Evolutionary conservation across 2,329 filamentous ascomycete species (phyloP).

Genomic region (Xylaria sp.): DNA sequence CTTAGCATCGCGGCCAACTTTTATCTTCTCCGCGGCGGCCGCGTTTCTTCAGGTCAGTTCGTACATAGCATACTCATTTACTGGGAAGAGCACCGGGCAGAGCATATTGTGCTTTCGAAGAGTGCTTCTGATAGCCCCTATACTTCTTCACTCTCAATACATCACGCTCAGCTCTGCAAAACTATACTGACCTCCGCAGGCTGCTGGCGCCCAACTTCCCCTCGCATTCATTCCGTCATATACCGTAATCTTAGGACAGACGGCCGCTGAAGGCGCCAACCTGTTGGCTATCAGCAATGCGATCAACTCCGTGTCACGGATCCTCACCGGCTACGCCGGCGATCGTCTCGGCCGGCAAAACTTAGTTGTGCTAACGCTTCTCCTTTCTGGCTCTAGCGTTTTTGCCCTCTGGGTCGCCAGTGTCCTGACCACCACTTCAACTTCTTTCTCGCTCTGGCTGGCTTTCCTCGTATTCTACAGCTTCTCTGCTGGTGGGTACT

Average conservation of each 20-base stretch:
- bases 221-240: slow-evolving; percentile 61
- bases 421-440: slow-evolving; percentile 43
- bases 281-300: slow-evolving; percentile 58
- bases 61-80: slow-evolving; percentile 32
- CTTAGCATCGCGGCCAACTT: slow-evolving; percentile 52
- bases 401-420: slow-evolving; percentile 52
- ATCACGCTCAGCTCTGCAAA: not conserved
- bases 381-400: slow-evolving; percentile 51
- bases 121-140: not conserved
- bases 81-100: not conserved
- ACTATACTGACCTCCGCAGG: slow-evolving; percentile 43
- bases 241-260: slow-evolving; percentile 55
- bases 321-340: slow-evolving; percentile 56
- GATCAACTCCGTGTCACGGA: slow-evolving; percentile 56
- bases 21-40: slow-evolving; percentile 54
- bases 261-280: slow-evolving; percentile 53
- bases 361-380: slow-evolving; percentile 54
- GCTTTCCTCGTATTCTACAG: slow-evolving; percentile 56
- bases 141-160: not conserved
- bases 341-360: slow-evolving; percentile 61
- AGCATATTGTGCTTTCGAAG: not conserved
- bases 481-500: slow-evolving; percentile 56
- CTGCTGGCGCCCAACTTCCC: slow-evolving; percentile 58
- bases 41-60: slow-evolving; percentile 52
- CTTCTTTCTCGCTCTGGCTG: slow-evolving; percentile 51